phyloP scores from a whole-genome alignment of 163 green algal genomes.

The Scenedesmus sp. region DNA sequence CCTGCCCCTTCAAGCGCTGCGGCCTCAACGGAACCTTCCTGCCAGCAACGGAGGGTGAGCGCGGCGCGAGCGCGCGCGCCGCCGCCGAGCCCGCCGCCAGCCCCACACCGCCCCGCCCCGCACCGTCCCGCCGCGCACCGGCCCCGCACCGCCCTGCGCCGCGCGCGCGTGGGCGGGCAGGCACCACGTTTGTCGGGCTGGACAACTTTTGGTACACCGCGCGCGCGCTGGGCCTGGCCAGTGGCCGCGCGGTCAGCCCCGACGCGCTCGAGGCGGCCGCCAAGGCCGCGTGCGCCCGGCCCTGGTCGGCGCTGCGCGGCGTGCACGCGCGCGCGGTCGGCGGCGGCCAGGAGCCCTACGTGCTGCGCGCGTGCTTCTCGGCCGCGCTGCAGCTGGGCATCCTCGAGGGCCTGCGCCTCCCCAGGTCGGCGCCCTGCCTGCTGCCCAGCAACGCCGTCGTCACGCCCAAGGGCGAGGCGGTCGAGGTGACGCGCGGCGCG shows the following conservation, averaged over 20 bases:
- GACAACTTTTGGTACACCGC: slow-evolving; percentile 44
- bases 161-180: neutral
- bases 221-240: slow-evolving; percentile 36
- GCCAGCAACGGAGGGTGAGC: slow-evolving; percentile 8
- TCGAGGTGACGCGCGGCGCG: no score
- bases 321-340: slow-evolving; percentile 10
- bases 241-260: slow-evolving; percentile 15
- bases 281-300: slow-evolving; percentile 36
- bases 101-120: neutral
- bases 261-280: slow-evolving; percentile 42
- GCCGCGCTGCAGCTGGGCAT: slow-evolving; percentile 50
- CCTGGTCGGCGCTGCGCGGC: slow-evolving; percentile 41
- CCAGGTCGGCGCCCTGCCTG: neutral
- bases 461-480: slow-evolving; percentile 5
- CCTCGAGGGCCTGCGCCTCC: slow-evolving; percentile 45
- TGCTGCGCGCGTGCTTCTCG: slow-evolving; percentile 52
- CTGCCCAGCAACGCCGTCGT: slow-evolving; percentile 39
- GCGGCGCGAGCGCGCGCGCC: no score
- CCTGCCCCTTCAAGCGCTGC: slow-evolving; percentile 8
- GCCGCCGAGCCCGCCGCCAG: no score
- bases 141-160: neutral
- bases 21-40: slow-evolving; percentile 11
- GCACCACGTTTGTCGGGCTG: slow-evolving; percentile 19
- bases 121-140: neutral
- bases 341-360: slow-evolving; percentile 42